These are phyloP conservation scores for Aureobasidium melanogenum DNA, from an alignment of 2,329 filamentous ascomycete genomes.

Conservation along the genomic window DNA sequence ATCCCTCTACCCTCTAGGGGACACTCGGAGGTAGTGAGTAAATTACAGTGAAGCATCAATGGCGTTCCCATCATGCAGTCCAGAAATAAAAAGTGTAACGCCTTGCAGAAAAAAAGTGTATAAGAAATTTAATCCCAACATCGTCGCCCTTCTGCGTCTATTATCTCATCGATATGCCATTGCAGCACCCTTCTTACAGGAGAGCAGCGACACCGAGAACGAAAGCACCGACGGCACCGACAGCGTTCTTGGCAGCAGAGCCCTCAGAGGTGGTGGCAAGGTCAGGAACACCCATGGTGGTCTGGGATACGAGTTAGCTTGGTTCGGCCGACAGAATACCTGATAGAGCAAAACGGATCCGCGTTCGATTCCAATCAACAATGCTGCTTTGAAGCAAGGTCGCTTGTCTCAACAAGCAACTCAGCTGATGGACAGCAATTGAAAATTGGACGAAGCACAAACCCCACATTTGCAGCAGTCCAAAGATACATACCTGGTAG, in stretches of 20 bases:
- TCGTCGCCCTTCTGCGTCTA: not conserved
- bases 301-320: not conserved
- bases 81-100: not conserved
- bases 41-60: slow-evolving; percentile 8
- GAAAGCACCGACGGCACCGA: slow-evolving; percentile 5
- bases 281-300: slow-evolving; percentile 7
- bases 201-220: slow-evolving; percentile 10
- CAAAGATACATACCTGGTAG: slow-evolving; percentile 1
- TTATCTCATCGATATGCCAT: not conserved
- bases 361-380: not conserved
- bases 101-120: slow-evolving; percentile 4
- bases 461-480: not conserved
- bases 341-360: not conserved
- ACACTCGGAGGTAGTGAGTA: not conserved
- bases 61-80: slow-evolving; percentile 7
- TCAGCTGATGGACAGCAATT: not conserved
- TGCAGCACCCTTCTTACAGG: slow-evolving; percentile 4
- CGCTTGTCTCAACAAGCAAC: too few relatives aligned
- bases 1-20: not conserved
- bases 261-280: not conserved
- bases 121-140: slow-evolving; percentile 7
- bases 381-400: not conserved
- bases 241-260: slow-evolving; percentile 1
- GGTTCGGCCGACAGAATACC: not conserved
- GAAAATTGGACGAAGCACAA: not conserved